phyloP scores from a whole-genome alignment of 139 green algal genomes.

The Volvox africanus region DNA sequence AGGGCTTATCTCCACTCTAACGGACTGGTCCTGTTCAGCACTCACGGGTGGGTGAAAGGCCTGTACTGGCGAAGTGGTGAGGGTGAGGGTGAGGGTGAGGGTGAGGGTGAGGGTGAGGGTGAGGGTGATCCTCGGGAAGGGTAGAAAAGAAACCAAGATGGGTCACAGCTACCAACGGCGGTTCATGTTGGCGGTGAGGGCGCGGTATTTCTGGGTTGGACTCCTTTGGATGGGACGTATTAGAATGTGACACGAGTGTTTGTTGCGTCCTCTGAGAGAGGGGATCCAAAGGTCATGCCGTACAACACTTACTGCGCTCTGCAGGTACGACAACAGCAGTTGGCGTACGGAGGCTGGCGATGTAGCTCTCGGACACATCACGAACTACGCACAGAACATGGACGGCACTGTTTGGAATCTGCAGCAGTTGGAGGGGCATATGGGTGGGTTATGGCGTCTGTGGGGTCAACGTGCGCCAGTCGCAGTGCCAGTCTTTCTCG shows the following conservation, averaged over 20 bases:
- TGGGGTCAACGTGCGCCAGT: too few species aligned
- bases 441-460: conserved; percentile 48
- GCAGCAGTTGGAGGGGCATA: conserved; percentile 58
- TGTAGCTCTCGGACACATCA: conserved; percentile 67
- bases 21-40: conserved; percentile 73
- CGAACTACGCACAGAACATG: conserved; percentile 76
- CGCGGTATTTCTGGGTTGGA: too few species aligned
- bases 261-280: too few species aligned
- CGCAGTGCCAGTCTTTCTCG: too few species aligned
- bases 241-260: too few species aligned
- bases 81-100: not conserved
- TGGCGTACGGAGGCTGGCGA: conserved; percentile 51
- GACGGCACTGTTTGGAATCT: conserved; percentile 73
- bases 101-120: not conserved
- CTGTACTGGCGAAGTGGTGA: too few species aligned
- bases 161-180: too few species aligned
- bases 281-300: too few species aligned
- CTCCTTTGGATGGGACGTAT: too few species aligned
- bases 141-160: not conserved
- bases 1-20: conserved; percentile 62
- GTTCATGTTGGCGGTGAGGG: too few species aligned
- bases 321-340: conserved; percentile 31
- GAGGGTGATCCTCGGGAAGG: not conserved
- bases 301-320: not conserved
- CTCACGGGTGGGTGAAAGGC: conserved; percentile 49